Base-by-base conservation (phyloP, 768 basidiomycete species). In the Amanita polypyramis region DNA sequence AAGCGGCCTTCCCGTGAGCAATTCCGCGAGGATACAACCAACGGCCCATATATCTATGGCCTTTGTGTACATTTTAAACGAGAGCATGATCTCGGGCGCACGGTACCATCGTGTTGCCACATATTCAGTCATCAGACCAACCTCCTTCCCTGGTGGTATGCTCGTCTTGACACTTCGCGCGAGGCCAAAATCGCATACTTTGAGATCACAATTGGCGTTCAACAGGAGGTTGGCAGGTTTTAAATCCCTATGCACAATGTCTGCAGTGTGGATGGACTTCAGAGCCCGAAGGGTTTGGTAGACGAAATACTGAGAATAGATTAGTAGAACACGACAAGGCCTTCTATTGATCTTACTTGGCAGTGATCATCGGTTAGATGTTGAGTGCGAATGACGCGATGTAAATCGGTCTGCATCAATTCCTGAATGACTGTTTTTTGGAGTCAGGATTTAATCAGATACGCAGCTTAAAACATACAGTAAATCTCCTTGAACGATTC, bases 61-160 rank as follows among this genome's bases (percentile, higher is more conserved):
- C 29, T 78, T 77, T 4, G 91, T 93, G 62, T 97, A 97, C 69
- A 94, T 84, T 60, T 94, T 92, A 72, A 96, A 97, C 0, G 91
- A 95, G 30, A 98, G 75, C 95, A 98, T 97, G 52, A 98, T 89
- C 62, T 97, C 95, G 0, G 95, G 95, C 0, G 95, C 95, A 25
- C 95, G 81, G 62, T 97, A 98, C 95, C 95, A 97, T 59, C 94
- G 74, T 11, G 95, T 97, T 1, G 94, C 93, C 19, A 97, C 94
- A 56, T 98, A 97, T 77, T 95, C 90, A 6, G 85, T 88, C 78
- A 89, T 82, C 56, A 87, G 87, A 90, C 40, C 40, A 7, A 42
- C 27, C 27, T 42, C 40, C 23, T 42, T 42, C 15, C 40, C 40
- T 25, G 40, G 40, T 15, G 40, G 40, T 27, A 42, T 42, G 40